Evolutionary conservation across 2,329 filamentous ascomycete genomes (phyloP), one percentile per base, ranked within the genome.

Genomic region (Emergomyces pasteurianus): DNA sequence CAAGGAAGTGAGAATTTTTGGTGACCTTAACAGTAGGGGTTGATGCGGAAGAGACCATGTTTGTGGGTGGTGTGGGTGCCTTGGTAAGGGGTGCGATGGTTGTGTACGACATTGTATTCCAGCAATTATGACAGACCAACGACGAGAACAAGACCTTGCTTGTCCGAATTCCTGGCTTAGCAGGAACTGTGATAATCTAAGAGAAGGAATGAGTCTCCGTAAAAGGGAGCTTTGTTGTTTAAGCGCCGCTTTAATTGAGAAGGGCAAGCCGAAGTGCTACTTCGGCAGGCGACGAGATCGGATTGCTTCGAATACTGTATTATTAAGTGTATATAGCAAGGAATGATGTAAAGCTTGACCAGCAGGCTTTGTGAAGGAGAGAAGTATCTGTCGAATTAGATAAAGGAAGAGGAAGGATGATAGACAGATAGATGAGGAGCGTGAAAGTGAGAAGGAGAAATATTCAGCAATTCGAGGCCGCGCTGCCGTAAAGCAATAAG

Each of bases 321-420:
- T 59, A 52, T 28, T 26, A 36, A 34, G 61, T 64, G 61, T 60
- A 55, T 59, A 61, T 36, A 67, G 65, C 67, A 50, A 57, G 26
- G 61, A 69, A 70, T 68, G 63, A 70, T 18, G 34, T 68, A 73
- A 75, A 75, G 70, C 72, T 73, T 71, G 68, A 67, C 74, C 74
- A 71, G 74, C 74, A 75, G 74, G 69, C 67, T 72, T 69, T 69
- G 58, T 28, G 34, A 59, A 46, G 21, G 52, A 46, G 14, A 46
- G 40, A 56, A 21, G 21, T 26, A 54, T 59, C 58, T 58, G 67
- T 69, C 54, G 40, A 21, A 46, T 43, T 31, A 34, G 23, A 26
- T n/a, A 40, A n/a, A 52, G 38, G 36, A 28, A 21, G 38, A 53
- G 49, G 23, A 46, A 46, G 67, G 67, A 63, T 65, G 66, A 70